Evolutionary conservation across 2,329 filamentous ascomycete genomes (phyloP).

Genomic region (Rasamsonia emersonii): DNA sequence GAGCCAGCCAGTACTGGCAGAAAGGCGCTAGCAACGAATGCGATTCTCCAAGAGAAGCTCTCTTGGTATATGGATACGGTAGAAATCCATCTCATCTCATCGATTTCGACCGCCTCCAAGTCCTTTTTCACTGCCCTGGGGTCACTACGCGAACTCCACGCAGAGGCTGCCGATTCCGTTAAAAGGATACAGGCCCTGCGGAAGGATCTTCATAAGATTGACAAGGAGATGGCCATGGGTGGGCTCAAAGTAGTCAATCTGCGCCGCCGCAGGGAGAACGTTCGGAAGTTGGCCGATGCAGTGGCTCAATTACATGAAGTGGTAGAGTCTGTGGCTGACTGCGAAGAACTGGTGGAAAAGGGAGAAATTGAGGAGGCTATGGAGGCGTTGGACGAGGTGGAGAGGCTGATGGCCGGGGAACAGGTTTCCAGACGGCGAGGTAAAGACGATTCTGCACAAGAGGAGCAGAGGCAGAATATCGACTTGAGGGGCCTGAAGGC

Average conservation of each 20-base stretch:
- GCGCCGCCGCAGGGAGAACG: constrained; percentile 71
- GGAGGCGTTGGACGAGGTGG: constrained; percentile 65
- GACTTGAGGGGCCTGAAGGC: constrained; percentile 72
- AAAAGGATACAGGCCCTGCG: constrained; percentile 73
- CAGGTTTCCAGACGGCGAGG: constrained; percentile 29
- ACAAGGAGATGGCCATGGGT: constrained; percentile 76
- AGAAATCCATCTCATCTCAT: constrained; percentile 91
- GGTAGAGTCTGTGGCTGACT: constrained; percentile 63
- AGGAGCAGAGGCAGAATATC: constrained; percentile 39
- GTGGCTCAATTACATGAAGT: constrained; percentile 75
- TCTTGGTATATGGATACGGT: constrained; percentile 99
- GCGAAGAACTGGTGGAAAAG: constrained; percentile 71
- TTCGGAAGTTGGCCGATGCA: constrained; percentile 71
- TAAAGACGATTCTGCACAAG: constrained; percentile 16
- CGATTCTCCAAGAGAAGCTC: constrained; percentile 93
- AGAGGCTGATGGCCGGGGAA: constrained; percentile 71
- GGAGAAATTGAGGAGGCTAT: constrained; percentile 78
- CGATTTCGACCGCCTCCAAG: constrained; percentile 88
- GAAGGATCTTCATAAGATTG: constrained; percentile 69
- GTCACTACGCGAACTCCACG: constrained; percentile 81
- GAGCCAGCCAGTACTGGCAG: constrained; percentile 51
- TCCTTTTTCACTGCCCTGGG: constrained; percentile 94
- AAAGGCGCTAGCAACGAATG: constrained; percentile 89
- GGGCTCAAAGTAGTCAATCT: constrained; percentile 81
- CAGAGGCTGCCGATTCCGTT: constrained; percentile 86